Conservation (phyloP, 163 green algal species). For the Trebouxia gelatinosa region DNA sequence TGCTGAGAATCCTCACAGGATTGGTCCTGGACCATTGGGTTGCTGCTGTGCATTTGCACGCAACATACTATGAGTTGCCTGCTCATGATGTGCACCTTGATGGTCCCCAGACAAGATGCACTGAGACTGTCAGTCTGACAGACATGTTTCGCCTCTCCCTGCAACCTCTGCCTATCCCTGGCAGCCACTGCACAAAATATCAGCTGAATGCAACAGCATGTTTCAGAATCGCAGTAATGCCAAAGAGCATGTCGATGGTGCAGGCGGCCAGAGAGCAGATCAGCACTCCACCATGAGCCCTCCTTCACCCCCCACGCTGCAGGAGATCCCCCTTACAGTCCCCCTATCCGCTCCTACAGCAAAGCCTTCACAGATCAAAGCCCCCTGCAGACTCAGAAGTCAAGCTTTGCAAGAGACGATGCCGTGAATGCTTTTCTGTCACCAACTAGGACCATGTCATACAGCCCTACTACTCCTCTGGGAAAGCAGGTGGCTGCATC, state of each 20-base stretch:
- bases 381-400: neutral
- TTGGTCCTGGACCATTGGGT: neutral
- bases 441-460: constrained; percentile 9
- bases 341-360: neutral
- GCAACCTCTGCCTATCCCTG: too few relatives aligned
- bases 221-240: too few relatives aligned
- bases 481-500: constrained; percentile 23
- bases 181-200: too few relatives aligned
- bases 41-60: neutral
- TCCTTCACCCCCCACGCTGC: neutral
- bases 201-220: too few relatives aligned
- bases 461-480: constrained; percentile 3
- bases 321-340: neutral
- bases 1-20: neutral
- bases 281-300: too few relatives aligned
- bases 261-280: neutral
- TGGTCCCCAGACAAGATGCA: too few relatives aligned
- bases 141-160: too few relatives aligned
- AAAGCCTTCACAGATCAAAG: neutral
- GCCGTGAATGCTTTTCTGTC: neutral
- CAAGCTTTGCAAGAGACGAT: neutral
- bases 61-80: neutral
- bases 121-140: too few relatives aligned
- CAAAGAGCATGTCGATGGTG: too few relatives aligned
- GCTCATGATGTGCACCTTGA: neutral